phyloP scores from a whole-genome alignment of 495 filamentous ascomycete genomes.

The Lindgomyces ingoldianus region DNA sequence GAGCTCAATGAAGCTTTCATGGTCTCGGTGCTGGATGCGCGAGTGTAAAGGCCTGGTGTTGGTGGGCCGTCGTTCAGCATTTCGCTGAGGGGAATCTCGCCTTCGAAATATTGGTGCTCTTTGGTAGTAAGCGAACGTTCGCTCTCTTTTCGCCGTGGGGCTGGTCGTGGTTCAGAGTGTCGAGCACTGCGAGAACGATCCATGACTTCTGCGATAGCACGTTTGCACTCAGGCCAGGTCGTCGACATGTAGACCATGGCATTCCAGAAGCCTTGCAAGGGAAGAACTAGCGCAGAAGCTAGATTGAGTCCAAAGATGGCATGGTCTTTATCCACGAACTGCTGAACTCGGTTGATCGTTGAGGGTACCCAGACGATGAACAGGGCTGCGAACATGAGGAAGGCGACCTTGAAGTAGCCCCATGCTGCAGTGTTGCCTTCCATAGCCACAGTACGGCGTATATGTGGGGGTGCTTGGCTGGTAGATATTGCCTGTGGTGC shows the following conservation, averaged over 20 bases:
- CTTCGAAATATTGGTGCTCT: neutral
- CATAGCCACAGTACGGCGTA: conserved; percentile 33
- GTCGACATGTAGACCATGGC: conserved; percentile 67
- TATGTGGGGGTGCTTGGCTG: neutral
- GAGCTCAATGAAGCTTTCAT: neutral
- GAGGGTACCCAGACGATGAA: conserved; percentile 87
- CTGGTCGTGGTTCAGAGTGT: neutral
- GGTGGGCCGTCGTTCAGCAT: conserved; percentile 1
- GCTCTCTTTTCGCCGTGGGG: neutral
- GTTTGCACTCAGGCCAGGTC: conserved; percentile 29
- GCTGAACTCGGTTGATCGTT: conserved; percentile 75
- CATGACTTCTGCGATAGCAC: conserved; percentile 8
- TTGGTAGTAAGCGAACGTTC: neutral
- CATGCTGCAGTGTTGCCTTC: conserved; percentile 56
- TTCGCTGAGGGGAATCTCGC: conserved; percentile 9
- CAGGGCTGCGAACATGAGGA: conserved; percentile 83
- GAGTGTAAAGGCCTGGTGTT: neutral
- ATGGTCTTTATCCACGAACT: conserved; percentile 56
- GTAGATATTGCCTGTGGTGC: neutral
- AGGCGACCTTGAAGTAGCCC: conserved; percentile 79
- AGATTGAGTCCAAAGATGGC: conserved; percentile 64
- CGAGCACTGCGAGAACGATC: neutral
- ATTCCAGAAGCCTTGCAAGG: conserved; percentile 88
- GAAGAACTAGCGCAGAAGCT: conserved; percentile 71
- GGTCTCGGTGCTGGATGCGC: conserved; percentile 4